Base-by-base conservation (phyloP, 2,329 filamentous ascomycete species). In the Fusarium duplospermum region DNA sequence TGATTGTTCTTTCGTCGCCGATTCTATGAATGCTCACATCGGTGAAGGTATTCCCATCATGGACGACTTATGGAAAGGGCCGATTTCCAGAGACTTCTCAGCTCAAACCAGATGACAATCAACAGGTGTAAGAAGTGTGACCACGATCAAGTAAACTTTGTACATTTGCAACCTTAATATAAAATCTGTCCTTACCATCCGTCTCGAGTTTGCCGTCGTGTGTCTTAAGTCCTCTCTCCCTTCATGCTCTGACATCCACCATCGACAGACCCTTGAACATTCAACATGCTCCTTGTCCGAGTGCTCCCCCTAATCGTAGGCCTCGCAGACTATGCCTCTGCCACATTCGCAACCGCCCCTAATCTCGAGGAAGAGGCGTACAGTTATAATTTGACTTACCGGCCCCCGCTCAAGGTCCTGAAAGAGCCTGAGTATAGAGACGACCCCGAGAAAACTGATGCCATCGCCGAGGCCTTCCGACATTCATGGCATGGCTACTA, bases 401-500 rank as follows among this genome's bases (percentile, higher is more conserved):
- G 22, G 4, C 52, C 31, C 7, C n/a, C 31, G 4, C 7, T 36
- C 0, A n/a, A 20, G 33, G 13, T 36, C 20, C 7, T 10, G 2
- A 22, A 31, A 47, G 47, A 20, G 33, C 61, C 61, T 4, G 22
- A 31, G 11, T 63, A 63, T 35, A 35, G 38, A 4, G 14, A 36
- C 11, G 61, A 63, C 10, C 11, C 29, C 2, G 61, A 42, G 6
- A 63, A 31, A n/a, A 31, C 61, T 1, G 18, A 24, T 8, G 22
- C 27, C 14, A 40, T 95, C 62, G 92, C 90, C 79, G 88, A 90
- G 64, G 91, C 91, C 0, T 96, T 95, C 78, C 86, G 89, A 66
- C 87, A 88, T 76, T 91, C 93, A 3, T 95, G 93, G 92, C 83
- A 91, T 67, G 93, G 92, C 2, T 96, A 96, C 80, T 89, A 90